Conservation (phyloP, 108 stramenopile species). For the Conticribra weissflogii region DNA sequence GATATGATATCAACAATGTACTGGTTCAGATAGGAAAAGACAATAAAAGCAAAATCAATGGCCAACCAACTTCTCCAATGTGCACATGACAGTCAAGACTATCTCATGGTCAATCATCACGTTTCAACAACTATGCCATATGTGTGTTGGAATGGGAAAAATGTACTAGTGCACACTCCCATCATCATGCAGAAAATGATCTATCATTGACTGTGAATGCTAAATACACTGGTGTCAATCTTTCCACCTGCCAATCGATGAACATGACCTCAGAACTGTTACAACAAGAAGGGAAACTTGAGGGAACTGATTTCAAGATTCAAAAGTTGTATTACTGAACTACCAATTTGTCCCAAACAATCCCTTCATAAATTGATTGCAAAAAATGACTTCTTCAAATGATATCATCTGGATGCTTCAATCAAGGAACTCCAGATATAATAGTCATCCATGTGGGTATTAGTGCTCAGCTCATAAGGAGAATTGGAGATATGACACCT, state of each 20-base stretch:
- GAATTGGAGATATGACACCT: neutral
- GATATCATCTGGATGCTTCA: neutral
- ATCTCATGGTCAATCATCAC: no score
- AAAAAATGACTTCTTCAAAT: neutral
- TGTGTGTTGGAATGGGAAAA: neutral
- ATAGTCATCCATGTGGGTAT: neutral
- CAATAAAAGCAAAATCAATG: no score
- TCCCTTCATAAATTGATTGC: neutral
- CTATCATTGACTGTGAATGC: neutral
- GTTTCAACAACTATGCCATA: no score
- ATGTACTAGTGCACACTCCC: constrained; percentile 1
- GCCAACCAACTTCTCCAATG: no score
- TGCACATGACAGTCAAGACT: no score
- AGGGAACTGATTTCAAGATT: neutral
- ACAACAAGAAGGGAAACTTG: neutral
- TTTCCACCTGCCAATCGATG: neutral
- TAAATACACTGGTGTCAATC: neutral
- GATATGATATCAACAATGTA: no score
- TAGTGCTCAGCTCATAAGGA: neutral
- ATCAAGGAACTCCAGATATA: neutral
- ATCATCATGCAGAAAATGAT: constrained; percentile 5
- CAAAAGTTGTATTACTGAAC: neutral
- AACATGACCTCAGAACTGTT: neutral
- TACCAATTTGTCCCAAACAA: neutral
- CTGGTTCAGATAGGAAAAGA: no score